Evolutionary conservation across 352 stramenopile genomes (phyloP).

Genomic region (Globisporangium radiosum): DNA sequence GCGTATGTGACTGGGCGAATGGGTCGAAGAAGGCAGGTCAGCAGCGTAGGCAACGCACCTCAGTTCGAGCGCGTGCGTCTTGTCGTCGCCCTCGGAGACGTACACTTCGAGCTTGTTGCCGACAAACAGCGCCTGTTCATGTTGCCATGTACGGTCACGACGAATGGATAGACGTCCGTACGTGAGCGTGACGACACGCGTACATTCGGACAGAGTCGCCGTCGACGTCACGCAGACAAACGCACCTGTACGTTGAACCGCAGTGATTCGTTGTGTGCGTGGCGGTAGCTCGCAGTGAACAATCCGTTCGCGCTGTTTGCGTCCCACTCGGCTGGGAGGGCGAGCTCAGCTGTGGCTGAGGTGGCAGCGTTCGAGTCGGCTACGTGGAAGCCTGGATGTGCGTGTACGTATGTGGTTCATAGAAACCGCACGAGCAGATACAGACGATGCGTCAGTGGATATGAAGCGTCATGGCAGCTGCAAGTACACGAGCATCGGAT

Average conservation of each 20-base stretch:
- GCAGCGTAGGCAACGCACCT: conserved; percentile 21
- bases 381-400: conserved; percentile 9
- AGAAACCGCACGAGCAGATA: neutral
- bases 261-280: conserved; percentile 40
- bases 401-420: neutral
- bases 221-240: neutral
- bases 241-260: conserved; percentile 60
- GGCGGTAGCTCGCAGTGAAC: conserved; percentile 48
- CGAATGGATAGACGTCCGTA: no score
- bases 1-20: neutral
- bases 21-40: no score
- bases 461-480: neutral
- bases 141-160: no score
- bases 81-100: conserved; percentile 54
- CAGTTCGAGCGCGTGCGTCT: conserved; percentile 71
- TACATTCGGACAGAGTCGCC: neutral
- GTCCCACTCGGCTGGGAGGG: conserved; percentile 49
- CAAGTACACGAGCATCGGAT: no score
- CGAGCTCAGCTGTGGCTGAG: conserved; percentile 15
- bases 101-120: conserved; percentile 75
- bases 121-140: conserved; percentile 56
- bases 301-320: conserved; percentile 50
- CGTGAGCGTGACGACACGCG: no score
- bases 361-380: neutral
- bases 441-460: neutral